A percentile compares a stretch with the other conserved stretches of the same genome.
phyloP scores from a whole-genome alignment of 495 filamentous ascomycete species.

The Penicillium macrosclerotiorum region DNA sequence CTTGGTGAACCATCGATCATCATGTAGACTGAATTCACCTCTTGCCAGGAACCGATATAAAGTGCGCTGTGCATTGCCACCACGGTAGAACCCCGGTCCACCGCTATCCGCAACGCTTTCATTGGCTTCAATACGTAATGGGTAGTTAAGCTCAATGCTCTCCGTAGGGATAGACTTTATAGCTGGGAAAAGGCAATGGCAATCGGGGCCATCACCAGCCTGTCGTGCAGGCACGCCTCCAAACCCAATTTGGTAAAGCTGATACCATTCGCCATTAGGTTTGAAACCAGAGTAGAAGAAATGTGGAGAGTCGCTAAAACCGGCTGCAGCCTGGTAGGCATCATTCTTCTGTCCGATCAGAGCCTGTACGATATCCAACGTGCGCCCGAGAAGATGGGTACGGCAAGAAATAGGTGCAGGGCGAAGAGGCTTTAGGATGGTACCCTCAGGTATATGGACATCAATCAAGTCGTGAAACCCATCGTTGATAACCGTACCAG shows the following conservation, averaged over 20 bases:
- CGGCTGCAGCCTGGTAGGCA: constrained; percentile 46
- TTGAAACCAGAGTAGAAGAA: constrained; percentile 53
- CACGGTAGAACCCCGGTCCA: constrained; percentile 45
- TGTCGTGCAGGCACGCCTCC: constrained; percentile 49
- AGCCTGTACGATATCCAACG: constrained; percentile 49
- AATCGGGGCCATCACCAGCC: constrained; percentile 49
- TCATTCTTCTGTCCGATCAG: constrained; percentile 47
- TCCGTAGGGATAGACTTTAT: constrained; percentile 53
- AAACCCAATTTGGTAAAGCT: constrained; percentile 53
- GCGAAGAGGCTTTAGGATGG: constrained; percentile 45
- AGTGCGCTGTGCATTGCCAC: constrained; percentile 49
- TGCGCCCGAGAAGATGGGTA: constrained; percentile 45
- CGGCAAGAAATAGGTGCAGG: constrained; percentile 50
- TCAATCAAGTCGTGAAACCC: constrained; percentile 52
- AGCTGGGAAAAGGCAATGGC: constrained; percentile 51
- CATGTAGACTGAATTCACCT: constrained; percentile 48
- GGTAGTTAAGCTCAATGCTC: constrained; percentile 50
- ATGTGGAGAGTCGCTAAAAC: constrained; percentile 50
- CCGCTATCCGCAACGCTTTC: constrained; percentile 49
- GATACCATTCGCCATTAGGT: constrained; percentile 48
- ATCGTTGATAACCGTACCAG: constrained; percentile 45
- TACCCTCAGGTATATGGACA: constrained; percentile 43
- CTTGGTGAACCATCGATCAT: constrained; percentile 53
- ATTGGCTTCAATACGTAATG: constrained; percentile 48
- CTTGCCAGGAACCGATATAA: constrained; percentile 45